Percentiles rank a stretch among this genome's conserved stretches.
Evolutionary conservation across 129 eudicot genomes (phyloP).

Genomic region (Kitagawia praeruptora): DNA sequence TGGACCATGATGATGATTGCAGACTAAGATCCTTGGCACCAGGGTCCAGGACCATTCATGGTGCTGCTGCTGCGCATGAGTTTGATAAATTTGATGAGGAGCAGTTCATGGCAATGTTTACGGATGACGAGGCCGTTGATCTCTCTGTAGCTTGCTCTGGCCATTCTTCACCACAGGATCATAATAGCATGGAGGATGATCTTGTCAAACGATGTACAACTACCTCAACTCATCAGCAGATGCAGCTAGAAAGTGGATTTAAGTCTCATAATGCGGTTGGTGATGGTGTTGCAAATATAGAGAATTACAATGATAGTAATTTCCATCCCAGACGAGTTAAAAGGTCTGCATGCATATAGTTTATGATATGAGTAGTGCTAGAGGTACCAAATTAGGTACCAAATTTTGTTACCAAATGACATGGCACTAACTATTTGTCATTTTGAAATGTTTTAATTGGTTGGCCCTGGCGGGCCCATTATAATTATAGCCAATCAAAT

Average conservation of each 20-base stretch:
- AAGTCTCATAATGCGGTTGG: constrained; percentile 49
- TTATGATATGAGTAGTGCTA: too few species aligned
- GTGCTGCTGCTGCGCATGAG: constrained; percentile 1
- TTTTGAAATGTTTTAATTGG: too few species aligned
- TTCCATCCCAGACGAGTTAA: constrained; percentile 87
- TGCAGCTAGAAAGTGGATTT: constrained; percentile 25
- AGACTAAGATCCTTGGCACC: constrained; percentile 25
- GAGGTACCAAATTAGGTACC: too few species aligned
- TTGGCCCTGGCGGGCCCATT: too few species aligned
- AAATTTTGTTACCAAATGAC: too few species aligned
- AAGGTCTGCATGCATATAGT: constrained; percentile 27
- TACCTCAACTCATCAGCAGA: constrained; percentile 17
- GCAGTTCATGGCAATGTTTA: constrained; percentile 88
- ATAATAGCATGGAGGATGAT: constrained; percentile 48
- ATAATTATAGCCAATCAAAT: too few species aligned
- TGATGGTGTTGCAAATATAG: constrained; percentile 28
- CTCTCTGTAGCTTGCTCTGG: constrained; percentile 50
- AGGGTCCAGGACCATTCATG: constrained; percentile 23
- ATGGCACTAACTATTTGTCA: too few species aligned
- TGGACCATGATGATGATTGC: constrained; percentile 25
- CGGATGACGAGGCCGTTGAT: constrained; percentile 33
- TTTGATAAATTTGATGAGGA: constrained; percentile 80
- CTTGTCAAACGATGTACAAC: not conserved
- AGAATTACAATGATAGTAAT: constrained; percentile 42
- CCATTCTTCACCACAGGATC: constrained; percentile 73